Evolutionary conservation across 2,329 filamentous ascomycete genomes (phyloP).

Genomic region (Penicillium nordicum): DNA sequence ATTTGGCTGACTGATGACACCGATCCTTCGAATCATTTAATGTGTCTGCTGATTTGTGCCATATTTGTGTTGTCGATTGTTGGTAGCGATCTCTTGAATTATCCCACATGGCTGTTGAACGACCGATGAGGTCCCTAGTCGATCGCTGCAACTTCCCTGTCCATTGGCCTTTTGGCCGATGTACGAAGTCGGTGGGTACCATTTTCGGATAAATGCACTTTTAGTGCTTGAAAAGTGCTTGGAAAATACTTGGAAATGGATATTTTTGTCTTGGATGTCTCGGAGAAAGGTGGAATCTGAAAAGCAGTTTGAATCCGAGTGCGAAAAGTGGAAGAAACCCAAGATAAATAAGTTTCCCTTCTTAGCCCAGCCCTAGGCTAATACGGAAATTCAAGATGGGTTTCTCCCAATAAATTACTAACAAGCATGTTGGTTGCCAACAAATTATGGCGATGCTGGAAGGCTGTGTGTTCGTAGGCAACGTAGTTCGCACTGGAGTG

Average conservation of each 20-base stretch:
- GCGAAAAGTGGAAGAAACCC: not conserved
- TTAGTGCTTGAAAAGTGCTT: not conserved
- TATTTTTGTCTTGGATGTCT: not conserved
- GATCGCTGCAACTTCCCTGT: constrained; percentile 14
- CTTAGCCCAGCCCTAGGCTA: not conserved
- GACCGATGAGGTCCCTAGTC: constrained; percentile 9
- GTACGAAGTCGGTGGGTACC: constrained; percentile 1
- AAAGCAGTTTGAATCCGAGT: not conserved
- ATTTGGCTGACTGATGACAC: constrained; percentile 11
- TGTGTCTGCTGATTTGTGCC: constrained; percentile 14
- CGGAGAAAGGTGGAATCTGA: not conserved
- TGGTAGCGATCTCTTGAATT: constrained; percentile 13
- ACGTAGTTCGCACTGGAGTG: not conserved
- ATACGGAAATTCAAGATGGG: not conserved
- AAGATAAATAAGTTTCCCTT: not conserved
- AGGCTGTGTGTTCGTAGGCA: not conserved
- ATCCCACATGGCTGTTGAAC: constrained; percentile 8
- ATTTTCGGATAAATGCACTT: constrained; percentile 1
- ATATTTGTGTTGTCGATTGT: constrained; percentile 12
- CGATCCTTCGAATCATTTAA: constrained; percentile 9
- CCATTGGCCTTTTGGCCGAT: constrained; percentile 4
- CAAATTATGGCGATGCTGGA: not conserved
- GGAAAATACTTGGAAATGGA: not conserved
- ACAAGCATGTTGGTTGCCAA: not conserved
- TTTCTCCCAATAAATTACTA: not conserved